Base-by-base conservation (phyloP, 1,284 basidiomycete genomes). In the Tilletia indica region DNA sequence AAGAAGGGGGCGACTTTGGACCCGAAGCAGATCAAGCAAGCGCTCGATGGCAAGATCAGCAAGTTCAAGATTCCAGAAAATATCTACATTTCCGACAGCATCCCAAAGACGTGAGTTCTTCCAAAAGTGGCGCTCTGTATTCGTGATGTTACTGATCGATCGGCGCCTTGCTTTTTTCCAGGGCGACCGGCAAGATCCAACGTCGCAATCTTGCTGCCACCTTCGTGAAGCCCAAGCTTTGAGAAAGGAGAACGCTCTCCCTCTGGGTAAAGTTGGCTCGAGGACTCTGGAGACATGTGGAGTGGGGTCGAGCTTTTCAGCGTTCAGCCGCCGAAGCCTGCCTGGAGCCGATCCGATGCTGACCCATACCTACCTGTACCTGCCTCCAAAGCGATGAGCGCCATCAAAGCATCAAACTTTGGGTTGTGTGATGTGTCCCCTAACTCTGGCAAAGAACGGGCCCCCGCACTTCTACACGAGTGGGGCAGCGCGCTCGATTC, bases 41-140 rank as follows among this genome's bases (percentile, higher is more conserved):
- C 72, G 21, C 75, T 79, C 69, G 72, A 77, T n/a, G 74, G 74
- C 39, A 80, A 80, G 69, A 70, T 85, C 54, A 77, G 79, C 74
- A 80, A 85, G 77, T 86, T 85, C 80, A 86, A 86, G 74, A 81
- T 85, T 63, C 85, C 85, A 0, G 80, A 83, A 49, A 75, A 74
- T n/a, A 79, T 86, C 73, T 85, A 79, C 75, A 79, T 85, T 69
- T 76, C 83, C 2, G 83, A 84, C 16, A 73, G 74, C 19, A 86
- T 86, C 64, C 85, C 85, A 11, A 85, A 85, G 77, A 84, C 83
- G 42, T 70, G 69, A 70, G 69, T 70, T 25, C 31, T 38, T 67
- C n/a, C 16, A 9, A 42, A 19, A 21, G 21, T 16, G 21, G 21
- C 19, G 16, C 36, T 47, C 38, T 25, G 4, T 19, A 48, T 4